phyloP scores from a whole-genome alignment of 331 rosid genomes.

The Pyrus hybrid region DNA sequence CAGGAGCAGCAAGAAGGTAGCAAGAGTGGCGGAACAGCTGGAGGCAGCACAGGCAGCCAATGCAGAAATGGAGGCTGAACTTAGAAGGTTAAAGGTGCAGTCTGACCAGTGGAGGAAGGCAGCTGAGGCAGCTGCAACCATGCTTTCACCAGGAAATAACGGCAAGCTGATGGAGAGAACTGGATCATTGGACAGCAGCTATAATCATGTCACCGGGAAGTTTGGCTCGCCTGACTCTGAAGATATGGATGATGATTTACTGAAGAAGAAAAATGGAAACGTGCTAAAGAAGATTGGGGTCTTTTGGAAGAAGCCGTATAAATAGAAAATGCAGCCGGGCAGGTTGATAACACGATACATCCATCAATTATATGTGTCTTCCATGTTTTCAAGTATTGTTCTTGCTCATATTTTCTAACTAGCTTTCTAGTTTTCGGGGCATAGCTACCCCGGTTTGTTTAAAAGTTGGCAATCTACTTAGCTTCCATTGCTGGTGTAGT shows the following conservation, averaged over 20 bases:
- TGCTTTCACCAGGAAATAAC: conserved; percentile 70
- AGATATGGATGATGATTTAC: conserved; percentile 66
- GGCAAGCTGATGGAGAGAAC: conserved; percentile 73
- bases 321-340: conserved; percentile 24
- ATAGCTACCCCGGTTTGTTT: neutral
- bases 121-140: conserved; percentile 93
- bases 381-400: neutral
- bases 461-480: neutral
- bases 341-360: neutral
- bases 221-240: conserved; percentile 45
- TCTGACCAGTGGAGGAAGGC: conserved; percentile 98
- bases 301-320: conserved; percentile 95
- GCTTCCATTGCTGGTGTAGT: neutral
- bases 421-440: neutral
- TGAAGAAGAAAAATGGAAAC: conserved; percentile 89
- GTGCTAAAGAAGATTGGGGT: conserved; percentile 94
- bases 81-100: conserved; percentile 75
- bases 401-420: neutral
- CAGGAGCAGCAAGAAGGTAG: conserved; percentile 49
- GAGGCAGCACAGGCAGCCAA: conserved; percentile 43
- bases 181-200: conserved; percentile 64
- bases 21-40: conserved; percentile 44
- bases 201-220: conserved; percentile 35
- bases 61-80: conserved; percentile 63
- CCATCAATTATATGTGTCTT: neutral